Evolutionary conservation across 768 basidiomycete species (phyloP).

Genomic region (Boletus subparvulus): DNA sequence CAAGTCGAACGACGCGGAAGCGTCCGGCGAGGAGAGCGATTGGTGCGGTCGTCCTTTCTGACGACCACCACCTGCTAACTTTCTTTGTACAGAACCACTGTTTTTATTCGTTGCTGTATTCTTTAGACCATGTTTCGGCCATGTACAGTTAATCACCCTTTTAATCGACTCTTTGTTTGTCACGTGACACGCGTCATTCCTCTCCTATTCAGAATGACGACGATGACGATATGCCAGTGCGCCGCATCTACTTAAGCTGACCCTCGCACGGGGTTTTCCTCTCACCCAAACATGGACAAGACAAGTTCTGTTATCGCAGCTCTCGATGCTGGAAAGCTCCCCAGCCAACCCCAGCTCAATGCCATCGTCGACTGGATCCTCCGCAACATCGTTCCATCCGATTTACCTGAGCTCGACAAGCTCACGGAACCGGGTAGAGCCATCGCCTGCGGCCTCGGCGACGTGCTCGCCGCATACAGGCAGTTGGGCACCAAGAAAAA

Average conservation of each 20-base stretch:
- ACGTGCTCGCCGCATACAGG: conserved; percentile 59
- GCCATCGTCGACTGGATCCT: conserved; percentile 56
- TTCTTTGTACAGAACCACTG: neutral
- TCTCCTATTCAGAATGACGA: conserved; percentile 22
- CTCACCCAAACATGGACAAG: conserved; percentile 54
- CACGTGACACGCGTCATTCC: conserved; percentile 20
- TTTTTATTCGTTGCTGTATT: conserved; percentile 15
- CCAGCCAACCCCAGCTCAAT: conserved; percentile 57
- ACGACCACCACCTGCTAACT: neutral
- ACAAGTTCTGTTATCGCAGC: conserved; percentile 62
- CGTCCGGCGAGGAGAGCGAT: conserved; percentile 23
- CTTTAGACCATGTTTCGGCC: neutral
- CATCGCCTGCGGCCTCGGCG: conserved; percentile 49
- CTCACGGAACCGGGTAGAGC: conserved; percentile 57
- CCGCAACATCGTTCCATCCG: conserved; percentile 44
- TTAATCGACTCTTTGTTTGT: neutral
- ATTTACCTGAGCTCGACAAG: conserved; percentile 38
- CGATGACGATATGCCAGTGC: neutral
- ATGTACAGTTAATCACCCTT: neutral
- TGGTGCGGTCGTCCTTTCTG: conserved; percentile 8
- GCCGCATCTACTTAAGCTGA: neutral
- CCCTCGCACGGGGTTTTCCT: neutral
- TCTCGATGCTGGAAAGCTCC: conserved; percentile 69
- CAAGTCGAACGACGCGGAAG: conserved; percentile 24
- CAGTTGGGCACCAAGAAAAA: conserved; percentile 56